phyloP scores from a whole-genome alignment of 106 monocot species.

The Dioscorea alata region DNA sequence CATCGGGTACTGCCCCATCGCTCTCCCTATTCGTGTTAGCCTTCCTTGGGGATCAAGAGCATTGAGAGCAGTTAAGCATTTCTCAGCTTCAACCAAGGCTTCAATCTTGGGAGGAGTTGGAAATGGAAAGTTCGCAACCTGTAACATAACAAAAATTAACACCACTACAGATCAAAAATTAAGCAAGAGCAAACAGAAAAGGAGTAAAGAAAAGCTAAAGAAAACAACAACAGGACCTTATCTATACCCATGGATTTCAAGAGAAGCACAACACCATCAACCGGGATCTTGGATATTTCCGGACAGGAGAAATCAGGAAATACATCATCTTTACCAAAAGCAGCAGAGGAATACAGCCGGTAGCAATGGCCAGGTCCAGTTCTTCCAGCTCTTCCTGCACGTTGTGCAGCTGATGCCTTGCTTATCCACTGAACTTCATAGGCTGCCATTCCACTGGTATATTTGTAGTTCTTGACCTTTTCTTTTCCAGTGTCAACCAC shows the following conservation, averaged over 20 bases:
- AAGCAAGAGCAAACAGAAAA: neutral
- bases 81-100: conserved; percentile 75
- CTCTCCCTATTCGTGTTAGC: conserved; percentile 62
- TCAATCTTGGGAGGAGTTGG: conserved; percentile 70
- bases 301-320: conserved; percentile 76
- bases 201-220: neutral
- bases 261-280: conserved; percentile 87
- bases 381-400: conserved; percentile 93
- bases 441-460: conserved; percentile 56
- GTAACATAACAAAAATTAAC: conserved; percentile 1
- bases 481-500: conserved; percentile 96
- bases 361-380: conserved; percentile 92
- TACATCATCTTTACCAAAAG: conserved; percentile 66
- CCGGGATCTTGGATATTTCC: conserved; percentile 76
- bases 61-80: conserved; percentile 62
- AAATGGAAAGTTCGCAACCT: conserved; percentile 97
- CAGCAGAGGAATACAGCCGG: conserved; percentile 83
- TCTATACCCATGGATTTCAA: conserved; percentile 87
- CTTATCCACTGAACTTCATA: conserved; percentile 94
- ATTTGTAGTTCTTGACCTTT: conserved; percentile 82
- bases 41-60: conserved; percentile 60
- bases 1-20: conserved; percentile 93
- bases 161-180: conserved; percentile 1
- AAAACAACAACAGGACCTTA: conserved; percentile 43
- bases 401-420: conserved; percentile 91